Conservation (phyloP, 768 basidiomycete genomes). For the Lentinula sp. region DNA sequence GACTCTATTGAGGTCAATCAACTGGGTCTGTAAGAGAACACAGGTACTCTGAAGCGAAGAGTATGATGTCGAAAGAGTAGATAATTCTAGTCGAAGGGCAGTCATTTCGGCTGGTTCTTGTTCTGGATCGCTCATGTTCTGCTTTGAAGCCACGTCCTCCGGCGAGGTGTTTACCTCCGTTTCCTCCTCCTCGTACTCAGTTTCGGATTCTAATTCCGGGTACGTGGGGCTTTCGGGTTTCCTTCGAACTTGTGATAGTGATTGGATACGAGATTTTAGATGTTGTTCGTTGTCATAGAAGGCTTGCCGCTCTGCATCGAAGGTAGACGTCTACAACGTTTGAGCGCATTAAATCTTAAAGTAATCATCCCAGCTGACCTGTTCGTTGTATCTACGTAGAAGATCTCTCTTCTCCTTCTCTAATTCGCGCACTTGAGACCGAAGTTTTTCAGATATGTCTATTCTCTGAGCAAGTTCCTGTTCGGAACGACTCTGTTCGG, state of each 20-base stretch:
- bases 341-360: neutral
- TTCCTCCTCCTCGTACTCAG: slow-evolving; percentile 31
- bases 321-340: slow-evolving; percentile 61
- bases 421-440: slow-evolving; percentile 74
- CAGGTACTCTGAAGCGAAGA: slow-evolving; percentile 79
- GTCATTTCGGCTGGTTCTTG: slow-evolving; percentile 87
- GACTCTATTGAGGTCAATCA: slow-evolving; percentile 81
- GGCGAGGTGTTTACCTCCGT: slow-evolving; percentile 7
- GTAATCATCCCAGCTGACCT: slow-evolving; percentile 39
- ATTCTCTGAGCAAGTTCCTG: slow-evolving; percentile 76
- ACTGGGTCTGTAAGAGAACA: slow-evolving; percentile 76
- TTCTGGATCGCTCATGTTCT: slow-evolving; percentile 58
- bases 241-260: slow-evolving; percentile 63
- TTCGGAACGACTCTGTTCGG: slow-evolving; percentile 78
- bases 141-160: slow-evolving; percentile 20
- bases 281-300: slow-evolving; percentile 94
- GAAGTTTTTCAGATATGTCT: slow-evolving; percentile 78
- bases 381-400: slow-evolving; percentile 81
- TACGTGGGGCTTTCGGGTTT: slow-evolving; percentile 34
- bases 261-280: slow-evolving; percentile 85
- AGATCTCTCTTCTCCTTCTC: slow-evolving; percentile 86
- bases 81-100: slow-evolving; percentile 74
- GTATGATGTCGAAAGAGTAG: slow-evolving; percentile 82
- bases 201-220: slow-evolving; percentile 32
- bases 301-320: slow-evolving; percentile 88